Evolutionary conservation across 805 yeast genomes (phyloP).

Genomic region (Metschnikowia borealis): DNA sequence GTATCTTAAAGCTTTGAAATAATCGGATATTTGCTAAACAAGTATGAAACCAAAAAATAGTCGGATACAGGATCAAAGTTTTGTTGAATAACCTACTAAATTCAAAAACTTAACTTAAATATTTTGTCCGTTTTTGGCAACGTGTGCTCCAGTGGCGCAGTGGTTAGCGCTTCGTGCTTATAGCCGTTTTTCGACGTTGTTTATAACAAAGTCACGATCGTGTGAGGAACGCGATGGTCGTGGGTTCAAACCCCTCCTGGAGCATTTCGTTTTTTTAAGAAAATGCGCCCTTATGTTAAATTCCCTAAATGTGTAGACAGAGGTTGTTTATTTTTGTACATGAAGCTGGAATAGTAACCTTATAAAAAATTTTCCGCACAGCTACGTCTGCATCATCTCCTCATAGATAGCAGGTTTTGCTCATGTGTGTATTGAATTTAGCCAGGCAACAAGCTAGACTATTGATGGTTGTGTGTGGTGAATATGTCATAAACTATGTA

Average conservation of each 20-base stretch:
- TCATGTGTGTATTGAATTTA: background rate
- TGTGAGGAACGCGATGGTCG: constrained; percentile 56
- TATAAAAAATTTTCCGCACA: too few relatives aligned
- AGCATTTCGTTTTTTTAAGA: constrained; percentile 39
- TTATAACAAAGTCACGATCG: constrained; percentile 47
- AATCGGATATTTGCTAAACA: too few relatives aligned
- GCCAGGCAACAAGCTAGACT: background rate
- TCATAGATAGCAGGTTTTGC: background rate
- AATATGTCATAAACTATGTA: background rate
- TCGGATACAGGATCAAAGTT: too few relatives aligned
- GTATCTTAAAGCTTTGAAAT: too few relatives aligned
- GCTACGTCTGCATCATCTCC: too few relatives aligned
- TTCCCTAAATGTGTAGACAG: background rate
- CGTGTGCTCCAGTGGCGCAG: constrained; percentile 47
- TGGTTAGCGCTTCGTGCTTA: constrained; percentile 55
- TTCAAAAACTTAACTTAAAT: background rate
- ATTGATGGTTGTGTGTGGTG: background rate
- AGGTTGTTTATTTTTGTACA: background rate
- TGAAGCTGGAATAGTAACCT: too few relatives aligned
- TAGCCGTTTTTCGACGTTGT: constrained; percentile 42
- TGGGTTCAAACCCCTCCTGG: constrained; percentile 54
- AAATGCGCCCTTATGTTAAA: background rate
- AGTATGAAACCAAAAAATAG: background rate
- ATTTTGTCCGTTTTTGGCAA: background rate
- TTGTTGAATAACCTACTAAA: background rate